Base-by-base conservation (phyloP, 2,329 filamentous ascomycete genomes). In the Coleophoma crateriformis region DNA sequence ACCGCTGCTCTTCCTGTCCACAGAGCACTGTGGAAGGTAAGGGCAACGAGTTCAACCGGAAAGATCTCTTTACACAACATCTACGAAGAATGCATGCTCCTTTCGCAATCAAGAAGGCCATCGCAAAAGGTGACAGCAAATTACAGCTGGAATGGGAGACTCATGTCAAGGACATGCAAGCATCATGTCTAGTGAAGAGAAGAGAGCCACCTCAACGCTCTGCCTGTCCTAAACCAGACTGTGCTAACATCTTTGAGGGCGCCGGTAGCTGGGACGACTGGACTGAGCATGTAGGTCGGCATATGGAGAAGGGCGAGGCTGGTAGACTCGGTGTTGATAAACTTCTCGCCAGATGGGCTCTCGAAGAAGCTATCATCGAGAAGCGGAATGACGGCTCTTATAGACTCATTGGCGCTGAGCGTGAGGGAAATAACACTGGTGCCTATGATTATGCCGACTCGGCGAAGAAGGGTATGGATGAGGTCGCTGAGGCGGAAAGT, bases 11-110 rank as follows among this genome's bases (percentile, higher is more conserved):
- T 0, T 71, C 76, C 2, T 85, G 82, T 51, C 76, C 79, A 0
- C 73, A 76, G 50, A 75, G 69, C 50, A 71, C 71, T 2, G 67
- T 69, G 0, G 78, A 82, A 51, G 78, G 78, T 33, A 81, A 78
- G 54, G 78, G 77, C 4, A 82, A 82, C 53, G 82, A 85, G 66
- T 96, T 96, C 69, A 96, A 96, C 67, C 85, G 92, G 60, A 96
- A 96, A 66, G 92, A 97, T 64, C 79, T 99, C 12, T 99, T 96
- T 67, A 92, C 89, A 0, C 92, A 97, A 64, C 92, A 99, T 61
- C 78, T 95, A 13, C 86, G 91, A 13, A 88, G 92, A 43, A 97
- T 97, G 92, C 94, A 99, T 61, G 84, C 86, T 0, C 84, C 85
- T 0, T 81, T 81, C 39, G 76, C 82, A 61, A 83, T 81, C 61